Evolutionary conservation across 192 early-diverging fungal species (phyloP).

Genomic region (Mortierella antarctica): DNA sequence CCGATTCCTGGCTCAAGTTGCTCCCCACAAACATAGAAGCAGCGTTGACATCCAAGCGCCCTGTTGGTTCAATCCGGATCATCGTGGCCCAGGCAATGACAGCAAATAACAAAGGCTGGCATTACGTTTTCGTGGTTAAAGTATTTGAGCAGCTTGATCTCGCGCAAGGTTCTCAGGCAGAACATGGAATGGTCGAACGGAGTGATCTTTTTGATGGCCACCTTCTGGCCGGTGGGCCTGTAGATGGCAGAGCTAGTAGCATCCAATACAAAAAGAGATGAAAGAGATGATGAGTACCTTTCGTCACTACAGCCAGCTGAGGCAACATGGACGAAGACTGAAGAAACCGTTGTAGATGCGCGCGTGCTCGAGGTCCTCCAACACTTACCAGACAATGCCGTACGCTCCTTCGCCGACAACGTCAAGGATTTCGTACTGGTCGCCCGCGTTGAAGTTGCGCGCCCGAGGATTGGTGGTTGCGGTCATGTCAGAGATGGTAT

Average conservation of each 20-base stretch:
- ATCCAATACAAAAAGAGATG: conserved; percentile 1
- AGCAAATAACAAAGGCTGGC: neutral
- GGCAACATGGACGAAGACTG: neutral
- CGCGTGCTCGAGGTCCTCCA: neutral
- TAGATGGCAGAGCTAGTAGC: conserved; percentile 80
- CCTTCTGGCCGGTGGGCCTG: conserved; percentile 80
- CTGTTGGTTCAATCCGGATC: neutral
- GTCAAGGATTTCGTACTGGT: conserved; percentile 86
- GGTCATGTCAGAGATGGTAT: conserved; percentile 54
- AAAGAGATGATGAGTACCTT: neutral
- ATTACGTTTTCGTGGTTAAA: conserved; percentile 88
- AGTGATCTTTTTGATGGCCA: conserved; percentile 93
- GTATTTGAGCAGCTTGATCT: conserved; percentile 87
- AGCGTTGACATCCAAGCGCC: neutral
- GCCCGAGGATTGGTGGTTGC: conserved; percentile 53
- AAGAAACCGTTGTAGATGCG: neutral
- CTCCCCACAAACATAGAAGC: no score
- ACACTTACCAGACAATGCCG: conserved; percentile 89
- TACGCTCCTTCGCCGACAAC: conserved; percentile 95
- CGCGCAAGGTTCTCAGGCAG: conserved; percentile 81
- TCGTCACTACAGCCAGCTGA: neutral
- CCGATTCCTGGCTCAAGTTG: neutral
- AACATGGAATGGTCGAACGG: conserved; percentile 90
- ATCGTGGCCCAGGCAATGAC: neutral
- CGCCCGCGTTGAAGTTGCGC: conserved; percentile 77